Evolutionary conservation across 2,329 filamentous ascomycete genomes (phyloP).

Genomic region (Ophiostoma pallidulum): DNA sequence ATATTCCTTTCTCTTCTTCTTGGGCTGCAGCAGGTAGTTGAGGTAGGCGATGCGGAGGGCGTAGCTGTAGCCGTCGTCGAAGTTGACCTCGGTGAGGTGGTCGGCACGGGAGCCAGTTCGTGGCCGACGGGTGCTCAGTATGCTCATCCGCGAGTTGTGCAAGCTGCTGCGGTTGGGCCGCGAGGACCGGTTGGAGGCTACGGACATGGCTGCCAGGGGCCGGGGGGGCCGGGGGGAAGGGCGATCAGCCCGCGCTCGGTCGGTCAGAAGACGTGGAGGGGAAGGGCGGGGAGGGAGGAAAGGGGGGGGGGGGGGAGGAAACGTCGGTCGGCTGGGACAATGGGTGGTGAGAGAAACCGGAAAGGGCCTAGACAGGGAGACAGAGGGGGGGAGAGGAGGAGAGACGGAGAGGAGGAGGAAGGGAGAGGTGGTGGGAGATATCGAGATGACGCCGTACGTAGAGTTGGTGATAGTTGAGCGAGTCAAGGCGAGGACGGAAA

Average conservation of each 20-base stretch:
- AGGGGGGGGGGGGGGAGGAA: background rate
- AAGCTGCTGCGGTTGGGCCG: constrained; percentile 37
- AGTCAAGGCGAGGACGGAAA: no score
- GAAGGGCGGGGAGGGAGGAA: background rate
- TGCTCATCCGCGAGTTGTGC: constrained; percentile 33
- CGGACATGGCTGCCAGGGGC: constrained; percentile 35
- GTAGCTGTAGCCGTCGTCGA: constrained; percentile 83
- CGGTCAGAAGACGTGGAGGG: background rate
- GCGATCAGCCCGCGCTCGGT: constrained; percentile 4
- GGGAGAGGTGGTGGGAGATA: no score
- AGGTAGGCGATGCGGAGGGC: constrained; percentile 87
- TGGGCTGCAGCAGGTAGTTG: constrained; percentile 84
- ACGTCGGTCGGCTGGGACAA: background rate
- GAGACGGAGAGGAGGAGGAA: background rate
- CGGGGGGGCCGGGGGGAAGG: no score
- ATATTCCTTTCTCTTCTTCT: constrained; percentile 82
- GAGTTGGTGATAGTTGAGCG: no score
- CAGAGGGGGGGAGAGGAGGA: background rate
- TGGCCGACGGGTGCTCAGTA: constrained; percentile 22
- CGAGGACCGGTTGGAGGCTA: constrained; percentile 38
- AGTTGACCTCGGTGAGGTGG: constrained; percentile 36
- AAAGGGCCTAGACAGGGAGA: no score
- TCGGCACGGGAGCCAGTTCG: constrained; percentile 38
- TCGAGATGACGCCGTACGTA: no score
- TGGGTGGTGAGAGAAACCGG: no score